Percentiles rank a stretch among this genome's conserved stretches.
Conservation (phyloP, 352 stramenopile species). For the Elongisporangium anandrum region DNA sequence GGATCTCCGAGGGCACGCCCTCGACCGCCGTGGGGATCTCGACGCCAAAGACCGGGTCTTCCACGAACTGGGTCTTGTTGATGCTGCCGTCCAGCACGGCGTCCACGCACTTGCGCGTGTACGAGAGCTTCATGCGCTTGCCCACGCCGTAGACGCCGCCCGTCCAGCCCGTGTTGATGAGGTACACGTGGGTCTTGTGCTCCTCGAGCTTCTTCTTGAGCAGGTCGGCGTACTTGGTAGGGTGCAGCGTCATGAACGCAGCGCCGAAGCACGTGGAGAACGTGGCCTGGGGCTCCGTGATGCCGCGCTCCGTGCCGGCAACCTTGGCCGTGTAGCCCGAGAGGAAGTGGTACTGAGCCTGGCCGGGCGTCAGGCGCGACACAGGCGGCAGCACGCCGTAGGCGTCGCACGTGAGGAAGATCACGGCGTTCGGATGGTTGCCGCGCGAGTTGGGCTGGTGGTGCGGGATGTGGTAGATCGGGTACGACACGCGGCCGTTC, state of each 20-base stretch:
- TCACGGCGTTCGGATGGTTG: constrained; percentile 82
- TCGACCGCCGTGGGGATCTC: constrained; percentile 58
- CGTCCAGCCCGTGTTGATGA: constrained; percentile 96
- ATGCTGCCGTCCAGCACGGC: constrained; percentile 69
- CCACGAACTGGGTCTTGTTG: constrained; percentile 55
- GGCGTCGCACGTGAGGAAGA: constrained; percentile 96
- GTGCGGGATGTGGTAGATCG: constrained; percentile 56
- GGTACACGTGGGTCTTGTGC: constrained; percentile 40
- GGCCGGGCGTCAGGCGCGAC: constrained; percentile 86
- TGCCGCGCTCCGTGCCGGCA: constrained; percentile 42
- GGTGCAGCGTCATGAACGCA: constrained; percentile 53
- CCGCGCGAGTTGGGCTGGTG: constrained; percentile 35
- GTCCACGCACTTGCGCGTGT: constrained; percentile 74
- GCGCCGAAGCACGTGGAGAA: constrained; percentile 58
- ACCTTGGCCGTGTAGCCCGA: constrained; percentile 60
- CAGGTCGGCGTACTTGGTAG: constrained; percentile 48
- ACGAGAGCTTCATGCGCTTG: constrained; percentile 95
- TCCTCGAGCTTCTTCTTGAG: constrained; percentile 55
- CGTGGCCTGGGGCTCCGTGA: constrained; percentile 46
- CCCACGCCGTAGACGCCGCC: constrained; percentile 94
- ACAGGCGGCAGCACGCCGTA: constrained; percentile 95
- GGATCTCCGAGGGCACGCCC: constrained; percentile 68
- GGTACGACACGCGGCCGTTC: constrained; percentile 52
- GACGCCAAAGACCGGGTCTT: constrained; percentile 71
- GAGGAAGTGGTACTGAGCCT: constrained; percentile 96